Conservation (phyloP, 2,329 filamentous ascomycete species). For the Biscogniauxia marginata region DNA sequence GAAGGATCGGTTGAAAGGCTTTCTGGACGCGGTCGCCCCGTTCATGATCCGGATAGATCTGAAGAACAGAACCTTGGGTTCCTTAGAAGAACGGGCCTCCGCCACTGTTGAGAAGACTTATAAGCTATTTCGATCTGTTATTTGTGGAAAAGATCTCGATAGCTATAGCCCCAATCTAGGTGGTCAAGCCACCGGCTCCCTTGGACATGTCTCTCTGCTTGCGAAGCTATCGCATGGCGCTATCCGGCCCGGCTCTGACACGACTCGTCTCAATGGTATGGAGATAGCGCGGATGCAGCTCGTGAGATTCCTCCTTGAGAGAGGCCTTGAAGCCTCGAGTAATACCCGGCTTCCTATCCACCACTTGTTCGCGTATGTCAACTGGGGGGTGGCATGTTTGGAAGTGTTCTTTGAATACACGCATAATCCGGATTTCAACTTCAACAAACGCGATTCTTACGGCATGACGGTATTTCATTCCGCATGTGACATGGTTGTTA, state of each 20-base stretch:
- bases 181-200: too few species aligned
- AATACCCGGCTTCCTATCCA: neutral
- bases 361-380: neutral
- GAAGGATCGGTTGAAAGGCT: neutral
- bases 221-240: neutral
- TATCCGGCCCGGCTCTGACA: neutral
- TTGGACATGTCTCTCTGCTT: neutral
- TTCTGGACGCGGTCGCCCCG: neutral
- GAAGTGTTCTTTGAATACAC: constrained; percentile 5
- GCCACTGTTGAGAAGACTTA: neutral
- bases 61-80: neutral
- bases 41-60: neutral
- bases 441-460: constrained; percentile 17
- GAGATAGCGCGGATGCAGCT: constrained; percentile 1
- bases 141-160: neutral
- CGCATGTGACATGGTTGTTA: constrained; percentile 9
- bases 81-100: neutral
- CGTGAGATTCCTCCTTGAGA: neutral
- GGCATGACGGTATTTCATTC: constrained; percentile 22
- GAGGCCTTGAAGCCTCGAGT: neutral
- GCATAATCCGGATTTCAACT: constrained; percentile 14
- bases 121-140: neutral
- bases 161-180: neutral
- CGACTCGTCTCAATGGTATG: neutral
- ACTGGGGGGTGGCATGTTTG: constrained; percentile 5